Evolutionary conservation across 495 filamentous ascomycete species (phyloP).

Genomic region (Penicillium cosmopolitanum): DNA sequence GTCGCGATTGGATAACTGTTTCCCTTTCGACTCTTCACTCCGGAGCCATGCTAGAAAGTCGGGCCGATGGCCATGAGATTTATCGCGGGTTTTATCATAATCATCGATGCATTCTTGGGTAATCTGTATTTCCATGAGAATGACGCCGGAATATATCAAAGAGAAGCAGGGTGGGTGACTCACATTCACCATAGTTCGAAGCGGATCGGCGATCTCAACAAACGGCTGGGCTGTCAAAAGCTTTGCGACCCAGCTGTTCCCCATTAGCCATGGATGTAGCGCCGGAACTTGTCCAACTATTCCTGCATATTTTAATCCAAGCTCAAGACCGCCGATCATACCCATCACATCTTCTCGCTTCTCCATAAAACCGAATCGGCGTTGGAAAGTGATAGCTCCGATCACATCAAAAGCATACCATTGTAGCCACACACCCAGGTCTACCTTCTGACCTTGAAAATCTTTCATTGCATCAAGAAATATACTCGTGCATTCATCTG

Average conservation of each 20-base stretch:
- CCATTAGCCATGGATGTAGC: conserved; percentile 13
- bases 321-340: conserved; percentile 18
- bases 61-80: conserved; percentile 10
- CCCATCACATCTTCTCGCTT: conserved; percentile 12
- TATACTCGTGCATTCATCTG: conserved; percentile 46
- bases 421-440: conserved; percentile 61
- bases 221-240: conserved; percentile 19
- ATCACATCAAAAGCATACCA: conserved; percentile 60
- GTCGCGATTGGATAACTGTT: conserved; percentile 20
- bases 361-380: conserved; percentile 20
- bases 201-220: conserved; percentile 10
- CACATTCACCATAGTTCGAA: conserved; percentile 20
- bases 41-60: conserved; percentile 24
- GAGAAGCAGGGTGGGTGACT: not conserved
- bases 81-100: conserved; percentile 9
- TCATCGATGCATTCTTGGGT: conserved; percentile 22
- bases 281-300: conserved; percentile 14
- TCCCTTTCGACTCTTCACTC: conserved; percentile 18
- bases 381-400: conserved; percentile 36
- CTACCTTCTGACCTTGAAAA: conserved; percentile 47
- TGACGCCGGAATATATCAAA: not conserved
- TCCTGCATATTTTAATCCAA: conserved; percentile 13
- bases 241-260: conserved; percentile 16
- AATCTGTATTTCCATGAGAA: not conserved
- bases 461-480: conserved; percentile 39